Evolutionary conservation across 805 yeast genomes (phyloP), one percentile per base, ranked within the genome.

Genomic region (Brettanomyces bruxellensis): DNA sequence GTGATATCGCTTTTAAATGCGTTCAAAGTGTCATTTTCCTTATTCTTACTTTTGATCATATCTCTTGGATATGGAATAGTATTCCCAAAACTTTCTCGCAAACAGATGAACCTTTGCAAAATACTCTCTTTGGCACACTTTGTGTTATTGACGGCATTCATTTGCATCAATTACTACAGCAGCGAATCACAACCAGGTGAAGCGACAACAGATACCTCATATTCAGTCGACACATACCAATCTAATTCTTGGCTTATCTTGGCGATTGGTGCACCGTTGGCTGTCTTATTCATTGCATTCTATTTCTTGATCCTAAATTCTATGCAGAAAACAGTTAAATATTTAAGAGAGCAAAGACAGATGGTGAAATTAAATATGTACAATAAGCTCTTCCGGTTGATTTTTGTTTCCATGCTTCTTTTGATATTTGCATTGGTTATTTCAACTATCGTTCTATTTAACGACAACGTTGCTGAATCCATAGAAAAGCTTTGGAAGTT

Each of bases 31-130:
- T 82, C 96, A 0, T 86, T 88, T 62, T 86, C 96, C 6, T 84
- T 91, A 66, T 93, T 91, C 68, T 68, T 93, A 56, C 71, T 93
- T 47, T 71, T 91, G 52, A 83, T 88, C 56, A 91, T 93, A 47
- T 75, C 95, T 12, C 71, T 90, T 53, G 99, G 99, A 38, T 93
- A 90, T 66, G 97, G 98, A 51, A 89, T 93, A 42, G 98, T 93
- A 43, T 80, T 78, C 59, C 89, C 96, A 41, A 83, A 89, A 51
- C 74, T 93, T 49, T 86, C 89, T 41, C 78, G 78, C 62, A 77
- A 78, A 46, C 58, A 73, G 28, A 87, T 93, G 96, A 70, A 81
- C 56, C 79, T 73, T 62, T 79, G 87, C 61, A 75, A 81, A 56
- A 62, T 79, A 12, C 71, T 82, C 44, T 77, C 86, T 1, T 73